Evolutionary conservation across 2,329 filamentous ascomycete species (phyloP).

Genomic region (Lachnellula occidentalis): DNA sequence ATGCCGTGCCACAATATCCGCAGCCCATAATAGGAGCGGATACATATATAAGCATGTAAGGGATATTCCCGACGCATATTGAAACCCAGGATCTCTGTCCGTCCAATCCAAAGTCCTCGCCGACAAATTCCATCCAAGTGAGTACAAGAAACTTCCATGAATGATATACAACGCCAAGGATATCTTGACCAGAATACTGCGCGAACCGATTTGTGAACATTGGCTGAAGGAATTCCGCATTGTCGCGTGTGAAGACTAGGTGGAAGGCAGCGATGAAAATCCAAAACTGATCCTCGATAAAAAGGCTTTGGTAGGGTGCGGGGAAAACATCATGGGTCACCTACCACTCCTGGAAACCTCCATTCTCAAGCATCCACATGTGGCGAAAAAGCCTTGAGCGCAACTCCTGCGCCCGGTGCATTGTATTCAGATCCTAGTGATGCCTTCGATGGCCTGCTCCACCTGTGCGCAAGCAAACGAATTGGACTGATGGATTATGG

Average conservation of each 20-base stretch:
- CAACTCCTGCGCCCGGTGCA: neutral
- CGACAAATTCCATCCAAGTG: constrained; percentile 8
- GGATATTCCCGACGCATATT: constrained; percentile 8
- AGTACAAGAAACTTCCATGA: constrained; percentile 11
- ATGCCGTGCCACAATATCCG: constrained; percentile 51
- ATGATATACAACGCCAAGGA: constrained; percentile 38
- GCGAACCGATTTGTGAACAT: constrained; percentile 53
- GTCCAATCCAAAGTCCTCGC: constrained; percentile 3
- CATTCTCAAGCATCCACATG: neutral
- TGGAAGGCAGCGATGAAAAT: constrained; percentile 10
- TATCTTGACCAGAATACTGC: constrained; percentile 54
- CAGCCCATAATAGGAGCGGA: constrained; percentile 43
- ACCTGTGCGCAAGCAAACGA: constrained; percentile 11
- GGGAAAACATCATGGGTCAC: neutral
- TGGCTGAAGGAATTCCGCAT: constrained; percentile 40
- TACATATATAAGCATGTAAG: constrained; percentile 31
- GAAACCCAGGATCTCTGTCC: constrained; percentile 1
- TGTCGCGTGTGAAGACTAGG: constrained; percentile 20
- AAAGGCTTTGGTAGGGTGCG: neutral
- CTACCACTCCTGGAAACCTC: neutral
- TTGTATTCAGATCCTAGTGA: neutral
- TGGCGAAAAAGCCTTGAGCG: neutral
- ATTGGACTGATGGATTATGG: constrained; percentile 17
- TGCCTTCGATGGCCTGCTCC: neutral
- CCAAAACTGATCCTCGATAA: constrained; percentile 12